Evolutionary conservation across 768 basidiomycete species (phyloP).

Genomic region (Hygrophoropsis aurantiaca): DNA sequence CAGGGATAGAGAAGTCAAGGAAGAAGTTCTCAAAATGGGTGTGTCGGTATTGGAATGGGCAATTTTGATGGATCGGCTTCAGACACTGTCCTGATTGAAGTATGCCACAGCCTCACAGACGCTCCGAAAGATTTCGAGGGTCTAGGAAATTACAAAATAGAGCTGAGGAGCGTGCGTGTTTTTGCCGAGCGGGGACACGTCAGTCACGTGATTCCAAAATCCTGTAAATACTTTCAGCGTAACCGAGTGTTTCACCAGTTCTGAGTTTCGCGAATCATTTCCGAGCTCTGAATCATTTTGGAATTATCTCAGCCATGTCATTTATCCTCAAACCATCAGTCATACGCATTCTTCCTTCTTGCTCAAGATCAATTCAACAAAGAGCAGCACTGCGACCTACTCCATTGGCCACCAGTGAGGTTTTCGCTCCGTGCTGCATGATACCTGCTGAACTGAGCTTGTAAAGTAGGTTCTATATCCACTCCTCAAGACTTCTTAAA

Average conservation of each 20-base stretch:
- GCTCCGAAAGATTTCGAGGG: no score
- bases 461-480: conserved; percentile 44
- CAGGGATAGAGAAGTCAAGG: conserved; percentile 66
- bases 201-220: no score
- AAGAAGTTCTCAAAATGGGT: conserved; percentile 66
- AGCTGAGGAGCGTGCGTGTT: no score
- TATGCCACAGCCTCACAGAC: no score
- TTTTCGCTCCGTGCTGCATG: conserved; percentile 13
- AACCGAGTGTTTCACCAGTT: no score
- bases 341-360: conserved; percentile 14
- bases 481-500: conserved; percentile 68
- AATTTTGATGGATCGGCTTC: conserved; percentile 66
- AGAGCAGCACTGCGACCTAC: conserved; percentile 33
- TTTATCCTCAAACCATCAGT: conserved; percentile 18
- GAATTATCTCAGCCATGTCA: conserved; percentile 17
- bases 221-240: no score
- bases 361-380: conserved; percentile 31
- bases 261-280: conserved; percentile 4
- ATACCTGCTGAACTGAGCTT: not conserved
- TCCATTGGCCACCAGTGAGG: conserved; percentile 36
- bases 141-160: no score
- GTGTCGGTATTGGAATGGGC: conserved; percentile 80
- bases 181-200: no score
- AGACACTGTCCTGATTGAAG: conserved; percentile 13
- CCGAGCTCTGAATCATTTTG: no score